Evolutionary conservation across 257 asterid species (phyloP).

Genomic region (Solanum chiquidenum): DNA sequence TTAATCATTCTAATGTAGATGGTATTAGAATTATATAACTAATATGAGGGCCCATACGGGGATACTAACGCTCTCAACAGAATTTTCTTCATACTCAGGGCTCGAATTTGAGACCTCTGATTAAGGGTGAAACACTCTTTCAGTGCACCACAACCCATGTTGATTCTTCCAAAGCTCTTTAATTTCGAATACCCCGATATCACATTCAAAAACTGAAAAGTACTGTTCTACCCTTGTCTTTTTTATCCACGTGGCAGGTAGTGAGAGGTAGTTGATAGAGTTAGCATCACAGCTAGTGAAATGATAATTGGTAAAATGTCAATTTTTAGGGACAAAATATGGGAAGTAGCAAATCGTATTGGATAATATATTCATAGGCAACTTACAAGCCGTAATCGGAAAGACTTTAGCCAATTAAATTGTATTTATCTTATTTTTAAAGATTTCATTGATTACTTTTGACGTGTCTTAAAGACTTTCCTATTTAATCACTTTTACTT

Average conservation of each 20-base stretch:
- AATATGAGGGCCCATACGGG: no score
- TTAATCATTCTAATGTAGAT: no score
- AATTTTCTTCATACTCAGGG: no score
- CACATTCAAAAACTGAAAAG: neutral
- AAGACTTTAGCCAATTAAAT: neutral
- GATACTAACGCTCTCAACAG: no score
- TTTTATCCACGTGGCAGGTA: neutral
- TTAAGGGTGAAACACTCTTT: no score
- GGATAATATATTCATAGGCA: neutral
- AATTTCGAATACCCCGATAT: no score
- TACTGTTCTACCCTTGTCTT: neutral
- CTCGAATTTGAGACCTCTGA: accelerated
- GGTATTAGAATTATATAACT: no score
- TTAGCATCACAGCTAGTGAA: neutral
- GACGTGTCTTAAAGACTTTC: neutral
- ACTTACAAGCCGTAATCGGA: neutral
- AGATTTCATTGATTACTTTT: neutral
- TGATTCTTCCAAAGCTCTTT: no score
- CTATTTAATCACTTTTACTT: neutral
- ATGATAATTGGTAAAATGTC: neutral
- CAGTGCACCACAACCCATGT: no score
- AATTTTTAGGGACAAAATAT: neutral
- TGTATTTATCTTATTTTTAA: neutral
- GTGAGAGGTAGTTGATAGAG: neutral
- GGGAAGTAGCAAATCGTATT: neutral